Conservation (phyloP, 108 stramenopile genomes). For the Skeletonema marinoi region DNA sequence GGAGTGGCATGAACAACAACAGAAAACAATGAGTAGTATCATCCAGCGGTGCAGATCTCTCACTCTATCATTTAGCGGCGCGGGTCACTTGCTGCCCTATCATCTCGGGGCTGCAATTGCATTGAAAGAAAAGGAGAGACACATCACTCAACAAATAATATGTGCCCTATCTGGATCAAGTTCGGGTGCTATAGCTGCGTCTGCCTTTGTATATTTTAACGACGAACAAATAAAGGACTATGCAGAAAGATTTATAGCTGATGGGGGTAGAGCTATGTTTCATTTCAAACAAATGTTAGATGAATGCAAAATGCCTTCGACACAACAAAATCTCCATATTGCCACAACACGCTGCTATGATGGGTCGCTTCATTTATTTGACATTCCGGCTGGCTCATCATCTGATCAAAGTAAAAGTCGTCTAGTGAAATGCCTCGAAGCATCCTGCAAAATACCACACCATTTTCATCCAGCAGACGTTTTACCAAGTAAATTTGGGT, state of each 20-base stretch:
- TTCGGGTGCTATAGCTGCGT: constrained; percentile 64
- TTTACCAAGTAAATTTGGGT: constrained; percentile 10
- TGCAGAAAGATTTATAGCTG: constrained; percentile 55
- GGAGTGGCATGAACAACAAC: neutral
- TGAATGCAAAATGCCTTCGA: neutral
- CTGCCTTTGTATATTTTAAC: constrained; percentile 22
- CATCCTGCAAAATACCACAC: constrained; percentile 63
- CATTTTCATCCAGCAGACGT: constrained; percentile 64
- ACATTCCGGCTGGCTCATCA: constrained; percentile 25
- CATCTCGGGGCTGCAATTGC: constrained; percentile 52
- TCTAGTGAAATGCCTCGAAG: constrained; percentile 43
- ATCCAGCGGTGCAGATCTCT: constrained; percentile 9
- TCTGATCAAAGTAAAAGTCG: constrained; percentile 1
- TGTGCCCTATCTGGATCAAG: constrained; percentile 54
- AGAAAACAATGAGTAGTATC: neutral
- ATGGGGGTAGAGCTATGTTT: constrained; percentile 49
- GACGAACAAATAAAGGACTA: constrained; percentile 51
- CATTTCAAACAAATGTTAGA: constrained; percentile 41
- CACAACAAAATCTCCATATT: constrained; percentile 32
- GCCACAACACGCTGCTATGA: constrained; percentile 54
- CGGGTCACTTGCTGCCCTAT: constrained; percentile 58
- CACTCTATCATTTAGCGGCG: constrained; percentile 61
- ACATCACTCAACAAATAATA: constrained; percentile 21
- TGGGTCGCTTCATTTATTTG: constrained; percentile 55
- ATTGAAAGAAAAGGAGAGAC: neutral